Evolutionary conservation across 2,329 filamentous ascomycete species (phyloP).

Genomic region (Graphilbum ipis-grandicollis): DNA sequence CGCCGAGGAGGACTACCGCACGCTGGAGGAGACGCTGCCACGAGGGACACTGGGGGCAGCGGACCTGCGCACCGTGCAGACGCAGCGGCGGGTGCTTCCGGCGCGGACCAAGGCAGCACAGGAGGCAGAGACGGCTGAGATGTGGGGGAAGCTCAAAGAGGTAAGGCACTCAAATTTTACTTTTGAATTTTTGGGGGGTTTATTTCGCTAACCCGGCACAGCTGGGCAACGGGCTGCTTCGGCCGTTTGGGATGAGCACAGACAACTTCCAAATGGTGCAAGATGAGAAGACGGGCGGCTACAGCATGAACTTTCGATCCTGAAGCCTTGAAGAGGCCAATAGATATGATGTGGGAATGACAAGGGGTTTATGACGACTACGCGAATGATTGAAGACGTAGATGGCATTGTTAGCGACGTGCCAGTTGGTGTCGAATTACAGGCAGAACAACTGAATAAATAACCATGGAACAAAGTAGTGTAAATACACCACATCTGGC

Average conservation of each 20-base stretch:
- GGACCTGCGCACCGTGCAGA: conserved; percentile 51
- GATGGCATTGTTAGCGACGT: too few relatives aligned
- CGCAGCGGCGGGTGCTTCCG: conserved; percentile 49
- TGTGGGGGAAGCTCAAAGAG: conserved; percentile 92
- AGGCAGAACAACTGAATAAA: too few relatives aligned
- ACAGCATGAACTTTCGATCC: conserved; percentile 71
- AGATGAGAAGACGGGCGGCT: conserved; percentile 76
- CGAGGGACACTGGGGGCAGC: neutral
- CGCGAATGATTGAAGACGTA: too few relatives aligned
- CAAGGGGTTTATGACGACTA: too few relatives aligned
- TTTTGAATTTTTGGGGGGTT: neutral
- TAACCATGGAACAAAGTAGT: too few relatives aligned
- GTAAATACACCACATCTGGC: too few relatives aligned
- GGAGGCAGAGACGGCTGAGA: conserved; percentile 79
- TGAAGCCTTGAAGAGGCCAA: neutral
- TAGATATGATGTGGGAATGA: too few relatives aligned
- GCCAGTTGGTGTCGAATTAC: too few relatives aligned
- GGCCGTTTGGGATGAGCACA: conserved; percentile 84
- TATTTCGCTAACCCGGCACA: conserved; percentile 14
- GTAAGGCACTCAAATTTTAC: conserved; percentile 21
- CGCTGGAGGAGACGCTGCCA: conserved; percentile 23
- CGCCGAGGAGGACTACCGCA: conserved; percentile 65
- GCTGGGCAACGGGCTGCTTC: conserved; percentile 79
- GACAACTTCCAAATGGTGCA: conserved; percentile 91
- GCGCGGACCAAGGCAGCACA: conserved; percentile 57